These are phyloP conservation scores for Botrytis galanthina DNA, from an alignment of 2,329 filamentous ascomycete genomes.

Conservation along the genomic window DNA sequence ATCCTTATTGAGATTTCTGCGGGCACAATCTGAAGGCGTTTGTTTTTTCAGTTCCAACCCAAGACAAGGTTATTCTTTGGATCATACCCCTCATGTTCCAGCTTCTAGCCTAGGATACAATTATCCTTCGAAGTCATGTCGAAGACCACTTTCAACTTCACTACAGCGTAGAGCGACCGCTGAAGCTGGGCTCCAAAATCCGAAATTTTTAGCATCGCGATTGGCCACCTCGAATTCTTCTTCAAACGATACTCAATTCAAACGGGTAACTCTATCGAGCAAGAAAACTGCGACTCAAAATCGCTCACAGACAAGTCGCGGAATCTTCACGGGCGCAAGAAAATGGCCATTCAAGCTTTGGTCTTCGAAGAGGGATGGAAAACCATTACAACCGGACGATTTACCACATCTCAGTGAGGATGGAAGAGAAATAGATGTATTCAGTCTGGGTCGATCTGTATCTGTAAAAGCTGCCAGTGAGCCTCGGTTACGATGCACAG, in stretches of 20 bases:
- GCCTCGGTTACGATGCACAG: slow-evolving; percentile 84
- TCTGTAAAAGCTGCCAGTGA: slow-evolving; percentile 78
- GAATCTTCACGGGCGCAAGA: slow-evolving; percentile 24
- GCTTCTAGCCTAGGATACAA: slow-evolving; percentile 14
- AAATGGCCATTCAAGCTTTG: slow-evolving; percentile 34
- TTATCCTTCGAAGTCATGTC: slow-evolving; percentile 22
- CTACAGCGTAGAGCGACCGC: slow-evolving; percentile 25
- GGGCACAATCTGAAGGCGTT: slow-evolving; percentile 62
- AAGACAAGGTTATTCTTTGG: slow-evolving; percentile 34
- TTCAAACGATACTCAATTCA: slow-evolving; percentile 9
- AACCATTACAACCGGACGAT: slow-evolving; percentile 54
- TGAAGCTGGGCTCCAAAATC: slow-evolving; percentile 31
- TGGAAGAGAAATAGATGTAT: slow-evolving; percentile 58
- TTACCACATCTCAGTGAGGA: slow-evolving; percentile 56
- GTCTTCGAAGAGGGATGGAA: slow-evolving; percentile 28
- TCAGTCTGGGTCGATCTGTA: slow-evolving; percentile 67
- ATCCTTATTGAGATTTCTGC: slow-evolving; percentile 68
- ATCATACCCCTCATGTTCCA: slow-evolving; percentile 27
- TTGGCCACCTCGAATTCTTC: slow-evolving; percentile 17
- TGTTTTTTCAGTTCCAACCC: slow-evolving; percentile 49
- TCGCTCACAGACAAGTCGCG: slow-evolving; percentile 24
- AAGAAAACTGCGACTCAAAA: slow-evolving; percentile 21
- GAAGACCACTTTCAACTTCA: slow-evolving; percentile 29
- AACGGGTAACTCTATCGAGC: slow-evolving; percentile 12
- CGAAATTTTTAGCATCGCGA: slow-evolving; percentile 34